Evolutionary conservation across 202 grass and related monocot genomes (phyloP).

Genomic region (Dendrocalamus latiflorus): DNA sequence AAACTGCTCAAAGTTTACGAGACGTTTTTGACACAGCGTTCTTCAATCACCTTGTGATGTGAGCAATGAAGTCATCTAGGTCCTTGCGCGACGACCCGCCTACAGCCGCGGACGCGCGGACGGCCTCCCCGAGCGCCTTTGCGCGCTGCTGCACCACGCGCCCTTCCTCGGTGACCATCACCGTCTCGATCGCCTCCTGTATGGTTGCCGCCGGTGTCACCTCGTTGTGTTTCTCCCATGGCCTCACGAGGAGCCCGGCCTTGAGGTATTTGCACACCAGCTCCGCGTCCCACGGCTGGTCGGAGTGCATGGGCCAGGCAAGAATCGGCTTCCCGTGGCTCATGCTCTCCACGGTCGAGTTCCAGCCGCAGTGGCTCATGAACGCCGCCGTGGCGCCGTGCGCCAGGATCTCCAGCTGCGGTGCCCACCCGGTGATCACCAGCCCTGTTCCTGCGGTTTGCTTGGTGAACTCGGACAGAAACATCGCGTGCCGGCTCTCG

Average conservation of each 20-base stretch:
- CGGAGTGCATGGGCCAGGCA: conserved; percentile 51
- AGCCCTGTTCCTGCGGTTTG: conserved; percentile 15
- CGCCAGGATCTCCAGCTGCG: conserved; percentile 52
- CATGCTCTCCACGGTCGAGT: conserved; percentile 56
- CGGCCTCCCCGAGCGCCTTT: conserved; percentile 10
- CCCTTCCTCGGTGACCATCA: conserved; percentile 9
- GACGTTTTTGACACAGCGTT: neutral
- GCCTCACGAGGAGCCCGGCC: conserved; percentile 28
- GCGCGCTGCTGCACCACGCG: neutral
- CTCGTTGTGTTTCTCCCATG: neutral
- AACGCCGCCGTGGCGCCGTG: conserved; percentile 48
- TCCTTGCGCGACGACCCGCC: conserved; percentile 23
- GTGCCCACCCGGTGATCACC: conserved; percentile 50
- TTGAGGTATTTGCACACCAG: neutral
- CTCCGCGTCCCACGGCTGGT: neutral
- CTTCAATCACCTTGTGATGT: conserved; percentile 23
- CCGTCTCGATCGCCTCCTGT: conserved; percentile 27
- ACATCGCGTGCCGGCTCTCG: neutral
- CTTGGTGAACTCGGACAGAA: conserved; percentile 12
- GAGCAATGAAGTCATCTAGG: conserved; percentile 23
- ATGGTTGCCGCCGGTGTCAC: neutral
- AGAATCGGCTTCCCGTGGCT: conserved; percentile 46
- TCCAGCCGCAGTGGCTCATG: conserved; percentile 84
- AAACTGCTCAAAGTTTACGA: neutral
- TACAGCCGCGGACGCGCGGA: neutral